A percentile compares a stretch with the other conserved stretches of the same genome.
Conservation (phyloP, 2,329 filamentous ascomycete genomes). For the Davidsoniella australis region DNA sequence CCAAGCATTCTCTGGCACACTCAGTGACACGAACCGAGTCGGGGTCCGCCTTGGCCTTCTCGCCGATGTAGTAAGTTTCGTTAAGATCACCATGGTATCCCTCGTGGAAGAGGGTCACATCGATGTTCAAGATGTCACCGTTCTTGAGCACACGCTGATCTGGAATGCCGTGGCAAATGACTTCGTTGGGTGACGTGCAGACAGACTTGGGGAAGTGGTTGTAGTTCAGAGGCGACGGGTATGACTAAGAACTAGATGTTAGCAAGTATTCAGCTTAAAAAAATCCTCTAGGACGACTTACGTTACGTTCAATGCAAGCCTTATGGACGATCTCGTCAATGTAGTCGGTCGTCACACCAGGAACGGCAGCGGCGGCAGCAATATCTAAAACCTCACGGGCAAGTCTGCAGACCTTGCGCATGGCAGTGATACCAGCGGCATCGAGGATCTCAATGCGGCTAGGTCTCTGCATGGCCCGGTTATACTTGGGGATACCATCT, state of each 20-base stretch:
- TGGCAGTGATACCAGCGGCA: constrained; percentile 63
- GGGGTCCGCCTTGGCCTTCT: constrained; percentile 65
- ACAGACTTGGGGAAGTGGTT: constrained; percentile 94
- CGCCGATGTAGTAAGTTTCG: constrained; percentile 96
- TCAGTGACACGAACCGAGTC: constrained; percentile 85
- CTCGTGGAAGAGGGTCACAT: constrained; percentile 83
- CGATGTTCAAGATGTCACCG: constrained; percentile 93
- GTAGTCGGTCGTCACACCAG: constrained; percentile 90
- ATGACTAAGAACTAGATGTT: constrained; percentile 43
- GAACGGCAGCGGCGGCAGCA: constrained; percentile 63
- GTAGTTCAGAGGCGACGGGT: constrained; percentile 90
- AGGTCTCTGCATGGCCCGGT: constrained; percentile 43
- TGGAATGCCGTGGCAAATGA: constrained; percentile 96
- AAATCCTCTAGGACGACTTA: constrained; percentile 28
- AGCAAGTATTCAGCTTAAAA: constrained; percentile 1
- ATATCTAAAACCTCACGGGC: constrained; percentile 87
- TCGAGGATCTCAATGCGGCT: constrained; percentile 75
- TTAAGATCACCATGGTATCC: constrained; percentile 95
- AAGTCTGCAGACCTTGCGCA: constrained; percentile 81
- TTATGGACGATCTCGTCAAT: constrained; percentile 93
- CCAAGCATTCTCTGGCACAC: constrained; percentile 71
- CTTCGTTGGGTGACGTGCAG: constrained; percentile 90
- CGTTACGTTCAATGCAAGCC: constrained; percentile 80
- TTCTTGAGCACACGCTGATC: constrained; percentile 76
- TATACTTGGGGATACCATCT: constrained; percentile 56